Percentiles rank a stretch among this genome's conserved stretches.
Evolutionary conservation across 192 early-diverging fungal species (phyloP).

Genomic region (Glomus cerebriforme): DNA sequence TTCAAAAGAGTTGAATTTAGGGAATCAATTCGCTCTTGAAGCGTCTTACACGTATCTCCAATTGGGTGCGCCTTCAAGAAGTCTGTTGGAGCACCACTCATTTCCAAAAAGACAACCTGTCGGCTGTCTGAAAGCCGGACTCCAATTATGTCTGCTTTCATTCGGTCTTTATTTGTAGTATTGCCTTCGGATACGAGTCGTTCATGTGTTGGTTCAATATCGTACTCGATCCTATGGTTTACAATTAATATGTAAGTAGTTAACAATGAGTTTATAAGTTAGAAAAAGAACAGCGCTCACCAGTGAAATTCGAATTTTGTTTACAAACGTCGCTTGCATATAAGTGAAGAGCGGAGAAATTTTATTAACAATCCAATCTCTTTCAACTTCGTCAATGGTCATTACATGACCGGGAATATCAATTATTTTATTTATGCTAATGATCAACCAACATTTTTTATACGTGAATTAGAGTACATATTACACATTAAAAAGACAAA

Average conservation of each 20-base stretch:
- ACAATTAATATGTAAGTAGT: conserved; percentile 15
- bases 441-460: conserved; percentile 16
- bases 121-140: conserved; percentile 10
- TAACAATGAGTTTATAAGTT: conserved; percentile 12
- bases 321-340: conserved; percentile 12
- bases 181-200: neutral
- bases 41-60: conserved; percentile 7
- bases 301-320: conserved; percentile 14
- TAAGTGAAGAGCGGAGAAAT: conserved; percentile 17
- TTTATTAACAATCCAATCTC: conserved; percentile 30
- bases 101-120: conserved; percentile 5
- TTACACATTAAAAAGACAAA: neutral
- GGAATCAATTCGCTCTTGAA: conserved; percentile 25
- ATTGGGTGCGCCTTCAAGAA: conserved; percentile 12
- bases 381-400: conserved; percentile 21
- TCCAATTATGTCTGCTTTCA: conserved; percentile 26
- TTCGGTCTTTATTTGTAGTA: conserved; percentile 16
- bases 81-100: neutral
- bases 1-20: conserved; percentile 21
- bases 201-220: conserved; percentile 26
- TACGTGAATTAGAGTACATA: no score
- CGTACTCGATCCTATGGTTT: conserved; percentile 13
- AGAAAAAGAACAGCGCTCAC: conserved; percentile 5
- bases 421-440: conserved; percentile 30
- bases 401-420: conserved; percentile 22